Evolutionary conservation across 2,329 filamentous ascomycete species (phyloP).

Genomic region (Aspergillus melleus): DNA sequence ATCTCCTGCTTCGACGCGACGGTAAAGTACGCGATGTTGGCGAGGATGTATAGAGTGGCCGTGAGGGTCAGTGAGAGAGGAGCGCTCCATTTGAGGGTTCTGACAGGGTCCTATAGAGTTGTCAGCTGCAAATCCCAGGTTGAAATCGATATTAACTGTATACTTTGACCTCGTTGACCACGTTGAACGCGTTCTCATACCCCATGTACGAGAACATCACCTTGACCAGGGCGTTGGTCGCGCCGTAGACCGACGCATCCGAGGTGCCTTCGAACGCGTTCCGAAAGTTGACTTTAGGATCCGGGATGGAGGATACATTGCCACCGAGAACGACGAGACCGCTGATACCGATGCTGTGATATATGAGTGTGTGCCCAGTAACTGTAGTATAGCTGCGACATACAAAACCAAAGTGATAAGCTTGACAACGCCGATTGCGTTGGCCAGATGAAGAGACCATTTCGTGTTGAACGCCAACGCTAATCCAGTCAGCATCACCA

Average conservation of each 20-base stretch:
- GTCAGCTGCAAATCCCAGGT: neutral
- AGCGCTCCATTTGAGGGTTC: constrained; percentile 53
- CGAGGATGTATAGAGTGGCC: constrained; percentile 57
- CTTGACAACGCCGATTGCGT: constrained; percentile 61
- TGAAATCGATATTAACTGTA: neutral
- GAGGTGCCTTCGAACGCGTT: constrained; percentile 55
- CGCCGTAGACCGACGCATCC: constrained; percentile 46
- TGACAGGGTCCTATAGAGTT: constrained; percentile 53
- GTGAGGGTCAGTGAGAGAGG: constrained; percentile 54
- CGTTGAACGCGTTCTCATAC: constrained; percentile 61
- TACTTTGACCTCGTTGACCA: constrained; percentile 61
- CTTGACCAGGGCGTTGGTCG: constrained; percentile 59
- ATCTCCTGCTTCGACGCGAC: constrained; percentile 58
- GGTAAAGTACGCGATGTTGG: constrained; percentile 63
- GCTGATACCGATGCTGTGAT: constrained; percentile 52
- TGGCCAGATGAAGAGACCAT: constrained; percentile 57
- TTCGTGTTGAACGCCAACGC: constrained; percentile 57
- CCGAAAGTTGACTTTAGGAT: constrained; percentile 57
- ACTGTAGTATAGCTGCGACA: constrained; percentile 9
- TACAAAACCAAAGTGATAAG: constrained; percentile 62
- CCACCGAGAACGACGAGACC: constrained; percentile 65
- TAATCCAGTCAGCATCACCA: constrained; percentile 11
- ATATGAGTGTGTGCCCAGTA: neutral
- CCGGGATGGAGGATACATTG: constrained; percentile 45
- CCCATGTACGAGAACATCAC: constrained; percentile 61